Evolutionary conservation across 2,329 filamentous ascomycete species (phyloP), one percentile per base, ranked within the genome.

Genomic region (Penicillium sp.): DNA sequence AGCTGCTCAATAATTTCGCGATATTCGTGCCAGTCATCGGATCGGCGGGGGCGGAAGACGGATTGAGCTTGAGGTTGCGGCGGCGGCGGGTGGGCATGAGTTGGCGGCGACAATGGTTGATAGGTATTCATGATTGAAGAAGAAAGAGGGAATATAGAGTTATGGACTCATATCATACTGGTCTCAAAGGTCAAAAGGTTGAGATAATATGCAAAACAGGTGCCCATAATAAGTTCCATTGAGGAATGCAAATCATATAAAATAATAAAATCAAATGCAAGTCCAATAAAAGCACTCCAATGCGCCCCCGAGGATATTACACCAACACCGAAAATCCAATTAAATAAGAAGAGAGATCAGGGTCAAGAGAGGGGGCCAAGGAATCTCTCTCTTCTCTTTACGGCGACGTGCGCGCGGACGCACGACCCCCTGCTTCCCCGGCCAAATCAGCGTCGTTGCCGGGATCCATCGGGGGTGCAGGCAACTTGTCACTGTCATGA

Each of bases 11-110:
- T 73, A 31, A 61, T 64, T 24, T 70, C 59, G 36, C 70, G 70
- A 48, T 70, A 72, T 44, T 70, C 58, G 41, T 71, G 67, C 70
- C 70, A 73, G 52, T 73, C 70, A 34, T 72, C 70, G 22, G 69
- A 72, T 60, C 65, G 63, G 61, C 69, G 68, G 55, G 70, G 70
- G 38, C 68, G 67, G 54, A 72, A 70, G 48, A 66, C 50, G 44
- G 24, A 27, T 27, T 58, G 51, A 16, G 62, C 56, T 36, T 32
- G 57, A 50, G 34, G 6, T n/a, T 36, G 34, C 3, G 34, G 3
- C 13, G 11, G 34, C 13, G 34, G 34, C 6, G 48, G 24, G 36
- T 32, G 57, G 49, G 34, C 11, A n/a, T 36, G 34, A 7, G 34
- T 4, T n/a, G 11, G 34, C 4, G 34, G 34, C n/a, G 48, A 54